Percentiles rank a stretch among this genome's conserved stretches.
Conservation (phyloP, 345 rosid species). For the Sonneratia alba region DNA sequence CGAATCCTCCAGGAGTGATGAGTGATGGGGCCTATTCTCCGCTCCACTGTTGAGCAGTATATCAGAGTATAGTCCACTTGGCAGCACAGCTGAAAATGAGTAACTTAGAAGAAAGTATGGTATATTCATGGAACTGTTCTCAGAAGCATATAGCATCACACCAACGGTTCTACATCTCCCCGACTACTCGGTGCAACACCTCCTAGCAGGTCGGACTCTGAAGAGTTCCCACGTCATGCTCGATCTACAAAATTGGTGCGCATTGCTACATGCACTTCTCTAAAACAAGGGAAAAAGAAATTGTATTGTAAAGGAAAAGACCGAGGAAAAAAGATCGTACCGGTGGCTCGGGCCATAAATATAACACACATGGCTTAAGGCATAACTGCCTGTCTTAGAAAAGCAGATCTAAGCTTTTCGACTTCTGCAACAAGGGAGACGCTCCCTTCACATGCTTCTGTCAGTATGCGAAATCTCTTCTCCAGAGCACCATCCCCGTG, state of each 20-base stretch:
- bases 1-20: too few species aligned
- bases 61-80: too few species aligned
- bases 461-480: slow-evolving; percentile 36
- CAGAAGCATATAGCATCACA: too few species aligned
- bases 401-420: slow-evolving; percentile 40
- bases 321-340: background rate
- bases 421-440: slow-evolving; percentile 43
- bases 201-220: too few species aligned
- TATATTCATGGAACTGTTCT: background rate
- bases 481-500: slow-evolving; percentile 19
- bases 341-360: background rate
- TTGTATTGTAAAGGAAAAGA: background rate
- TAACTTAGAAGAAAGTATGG: too few species aligned
- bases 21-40: too few species aligned
- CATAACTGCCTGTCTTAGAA: background rate
- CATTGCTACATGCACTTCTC: background rate
- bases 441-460: slow-evolving; percentile 58
- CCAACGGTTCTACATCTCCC: background rate
- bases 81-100: too few species aligned
- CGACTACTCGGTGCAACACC: background rate
- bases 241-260: background rate
- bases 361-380: background rate
- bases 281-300: background rate
- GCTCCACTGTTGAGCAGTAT: too few species aligned
- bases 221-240: background rate